Percentiles rank a stretch among this genome's conserved stretches.
Conservation (phyloP, 2,329 filamentous ascomycete species). For the Trichoderma atroviride region DNA sequence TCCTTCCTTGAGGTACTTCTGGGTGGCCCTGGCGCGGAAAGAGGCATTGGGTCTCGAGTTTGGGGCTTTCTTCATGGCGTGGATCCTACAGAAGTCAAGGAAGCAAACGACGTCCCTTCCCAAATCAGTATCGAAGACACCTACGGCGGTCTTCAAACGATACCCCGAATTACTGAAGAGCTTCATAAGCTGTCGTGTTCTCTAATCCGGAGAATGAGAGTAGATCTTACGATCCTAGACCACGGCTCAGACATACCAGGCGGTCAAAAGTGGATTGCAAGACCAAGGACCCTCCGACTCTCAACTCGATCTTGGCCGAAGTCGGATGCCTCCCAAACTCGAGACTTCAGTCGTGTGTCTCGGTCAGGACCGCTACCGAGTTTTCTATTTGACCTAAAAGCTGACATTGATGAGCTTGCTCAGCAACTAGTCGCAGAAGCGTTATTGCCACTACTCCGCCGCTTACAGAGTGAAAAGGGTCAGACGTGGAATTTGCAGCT, state of each 20-base stretch:
- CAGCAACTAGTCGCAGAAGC: conserved; percentile 70
- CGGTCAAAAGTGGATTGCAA: conserved; percentile 68
- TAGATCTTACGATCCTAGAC: conserved; percentile 67
- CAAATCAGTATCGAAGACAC: conserved; percentile 97
- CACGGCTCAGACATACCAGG: conserved; percentile 39
- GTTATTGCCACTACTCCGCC: conserved; percentile 72
- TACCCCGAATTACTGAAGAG: conserved; percentile 67
- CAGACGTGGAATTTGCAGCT: conserved; percentile 78
- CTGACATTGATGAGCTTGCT: conserved; percentile 61
- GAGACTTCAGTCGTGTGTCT: conserved; percentile 71
- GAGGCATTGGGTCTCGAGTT: conserved; percentile 69
- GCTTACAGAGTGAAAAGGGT: conserved; percentile 67
- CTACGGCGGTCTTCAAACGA: conserved; percentile 70
- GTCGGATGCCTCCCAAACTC: conserved; percentile 48
- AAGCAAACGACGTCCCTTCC: conserved; percentile 70
- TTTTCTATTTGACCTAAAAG: conserved; percentile 69
- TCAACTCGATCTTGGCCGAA: conserved; percentile 66
- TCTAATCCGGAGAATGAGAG: conserved; percentile 75
- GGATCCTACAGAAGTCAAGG: conserved; percentile 73
- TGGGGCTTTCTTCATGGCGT: conserved; percentile 83
- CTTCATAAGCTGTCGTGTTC: conserved; percentile 69
- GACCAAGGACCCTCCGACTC: conserved; percentile 79
- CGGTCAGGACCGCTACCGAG: conserved; percentile 72
- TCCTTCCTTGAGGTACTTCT: conserved; percentile 69
- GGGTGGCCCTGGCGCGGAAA: conserved; percentile 68